Evolutionary conservation across 2,329 filamentous ascomycete genomes (phyloP).

Genomic region (Trichoderma citrinoviride): DNA sequence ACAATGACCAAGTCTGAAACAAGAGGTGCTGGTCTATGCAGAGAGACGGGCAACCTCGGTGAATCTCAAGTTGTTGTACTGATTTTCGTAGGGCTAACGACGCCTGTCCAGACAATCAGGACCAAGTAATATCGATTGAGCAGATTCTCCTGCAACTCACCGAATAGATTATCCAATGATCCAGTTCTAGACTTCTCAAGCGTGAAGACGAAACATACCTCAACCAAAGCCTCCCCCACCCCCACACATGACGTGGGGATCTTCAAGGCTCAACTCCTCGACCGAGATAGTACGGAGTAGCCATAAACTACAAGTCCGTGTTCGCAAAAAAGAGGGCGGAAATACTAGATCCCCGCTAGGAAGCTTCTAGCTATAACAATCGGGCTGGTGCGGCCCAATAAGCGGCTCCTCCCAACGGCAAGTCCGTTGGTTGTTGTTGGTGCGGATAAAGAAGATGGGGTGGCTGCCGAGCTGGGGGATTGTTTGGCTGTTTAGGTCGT

Average conservation of each 20-base stretch:
- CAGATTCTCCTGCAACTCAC: no score
- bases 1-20: no score
- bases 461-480: no score
- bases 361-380: not conserved
- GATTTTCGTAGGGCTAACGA: no score
- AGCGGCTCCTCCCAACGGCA: not conserved
- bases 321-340: not conserved
- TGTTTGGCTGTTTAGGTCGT: no score
- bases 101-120: no score
- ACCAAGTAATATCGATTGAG: no score
- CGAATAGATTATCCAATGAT: not conserved
- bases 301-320: not conserved
- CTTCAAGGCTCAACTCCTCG: conserved; percentile 6
- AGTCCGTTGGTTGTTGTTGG: no score
- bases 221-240: not conserved
- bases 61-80: no score
- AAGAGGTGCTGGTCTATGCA: no score
- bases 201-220: not conserved
- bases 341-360: conserved; percentile 12
- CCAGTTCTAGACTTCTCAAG: not conserved
- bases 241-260: conserved; percentile 15
- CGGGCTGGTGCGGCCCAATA: conserved; percentile 6
- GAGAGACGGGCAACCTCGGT: no score
- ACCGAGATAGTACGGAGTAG: not conserved
- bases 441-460: no score